phyloP scores from a whole-genome alignment of 257 asterid species.

The Cruciata laevipes region DNA sequence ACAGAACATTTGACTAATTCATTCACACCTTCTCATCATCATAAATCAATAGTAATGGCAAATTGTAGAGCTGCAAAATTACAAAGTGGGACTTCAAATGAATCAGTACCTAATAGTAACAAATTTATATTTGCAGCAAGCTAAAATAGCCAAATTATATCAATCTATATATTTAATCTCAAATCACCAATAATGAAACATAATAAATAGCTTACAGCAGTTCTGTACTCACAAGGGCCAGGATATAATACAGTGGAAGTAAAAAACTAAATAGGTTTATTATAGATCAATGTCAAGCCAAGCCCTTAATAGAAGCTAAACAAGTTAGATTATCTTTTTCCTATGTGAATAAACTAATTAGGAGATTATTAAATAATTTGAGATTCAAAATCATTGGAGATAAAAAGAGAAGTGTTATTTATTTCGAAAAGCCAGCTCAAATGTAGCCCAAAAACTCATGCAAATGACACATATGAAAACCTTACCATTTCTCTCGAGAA shows the following conservation, averaged over 20 bases:
- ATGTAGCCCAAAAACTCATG: not conserved
- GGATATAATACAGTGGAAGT: not conserved
- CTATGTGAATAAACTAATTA: not conserved
- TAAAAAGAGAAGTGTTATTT: not conserved
- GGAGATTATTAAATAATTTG: not conserved
- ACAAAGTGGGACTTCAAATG: not conserved
- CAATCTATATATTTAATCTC: not conserved
- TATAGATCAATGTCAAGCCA: not conserved
- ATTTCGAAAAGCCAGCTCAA: not conserved
- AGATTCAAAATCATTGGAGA: not conserved
- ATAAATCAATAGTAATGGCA: not conserved
- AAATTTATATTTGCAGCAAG: not conserved
- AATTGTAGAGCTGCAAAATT: not conserved
- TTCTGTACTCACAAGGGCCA: not conserved
- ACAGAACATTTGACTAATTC: not conserved
- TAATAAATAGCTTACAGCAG: not conserved
- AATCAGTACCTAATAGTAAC: not conserved
- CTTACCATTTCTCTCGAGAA: conserved; percentile 86
- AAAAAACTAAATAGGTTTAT: not conserved
- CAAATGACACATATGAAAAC: conserved; percentile 2
- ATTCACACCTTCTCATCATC: not conserved
- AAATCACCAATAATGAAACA: not conserved
- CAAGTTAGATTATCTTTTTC: not conserved
- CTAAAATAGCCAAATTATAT: not conserved
- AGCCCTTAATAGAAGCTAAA: not conserved